A percentile compares a stretch with the other conserved stretches of the same genome.
These are phyloP conservation scores for Lichina pygmaea DNA, from an alignment of 495 filamentous ascomycete genomes.

Conservation along the genomic window DNA sequence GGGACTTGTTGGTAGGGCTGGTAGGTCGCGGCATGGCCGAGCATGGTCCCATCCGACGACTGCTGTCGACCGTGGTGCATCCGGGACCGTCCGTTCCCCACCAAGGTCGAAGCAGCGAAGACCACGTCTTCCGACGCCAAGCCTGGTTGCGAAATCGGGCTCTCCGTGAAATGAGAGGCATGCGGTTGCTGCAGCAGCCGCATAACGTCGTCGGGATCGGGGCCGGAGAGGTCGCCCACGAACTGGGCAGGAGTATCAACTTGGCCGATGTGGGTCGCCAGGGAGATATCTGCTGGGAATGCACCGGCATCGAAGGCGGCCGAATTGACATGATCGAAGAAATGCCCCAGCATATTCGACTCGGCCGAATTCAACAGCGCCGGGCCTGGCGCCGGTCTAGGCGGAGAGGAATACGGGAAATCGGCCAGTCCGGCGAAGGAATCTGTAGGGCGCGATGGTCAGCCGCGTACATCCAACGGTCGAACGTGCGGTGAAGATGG, in stretches of 20 bases:
- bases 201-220: conserved; percentile 6
- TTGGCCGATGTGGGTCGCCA: conserved; percentile 30
- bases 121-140: conserved; percentile 18
- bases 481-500: too few species aligned
- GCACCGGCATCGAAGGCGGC: conserved; percentile 6
- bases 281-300: conserved; percentile 21
- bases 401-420: conserved; percentile 12
- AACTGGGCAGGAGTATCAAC: conserved; percentile 10
- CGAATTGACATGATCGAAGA: conserved; percentile 31
- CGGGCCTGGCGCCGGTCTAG: conserved; percentile 28
- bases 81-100: conserved; percentile 8
- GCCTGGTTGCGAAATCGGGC: conserved; percentile 3
- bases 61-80: too few species aligned
- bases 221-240: conserved; percentile 1
- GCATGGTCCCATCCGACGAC: too few species aligned
- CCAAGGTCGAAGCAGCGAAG: conserved; percentile 22
- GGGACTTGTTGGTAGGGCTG: too few species aligned
- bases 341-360: conserved; percentile 29
- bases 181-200: too few species aligned
- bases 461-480: too few species aligned
- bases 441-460: neutral
- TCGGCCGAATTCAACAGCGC: conserved; percentile 34
- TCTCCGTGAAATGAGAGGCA: too few species aligned
- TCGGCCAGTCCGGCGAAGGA: neutral
- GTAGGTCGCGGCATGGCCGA: too few species aligned